A percentile compares a stretch with the other conserved stretches of the same genome.
Evolutionary conservation across 1,139 yeast genomes (phyloP).

Genomic region (Nakaseomyces uthaithaninus): DNA sequence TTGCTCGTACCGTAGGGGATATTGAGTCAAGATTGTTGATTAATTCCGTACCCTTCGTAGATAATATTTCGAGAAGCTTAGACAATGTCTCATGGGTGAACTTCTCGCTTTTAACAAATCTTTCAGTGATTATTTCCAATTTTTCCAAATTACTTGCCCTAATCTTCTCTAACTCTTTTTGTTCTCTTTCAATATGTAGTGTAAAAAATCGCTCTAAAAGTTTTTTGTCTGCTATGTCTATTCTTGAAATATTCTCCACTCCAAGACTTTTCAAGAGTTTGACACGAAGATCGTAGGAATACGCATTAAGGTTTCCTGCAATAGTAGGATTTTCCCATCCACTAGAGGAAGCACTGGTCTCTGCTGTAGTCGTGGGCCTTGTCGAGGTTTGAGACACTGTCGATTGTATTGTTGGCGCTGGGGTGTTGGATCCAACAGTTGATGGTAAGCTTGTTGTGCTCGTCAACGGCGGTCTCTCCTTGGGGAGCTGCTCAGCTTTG

Average conservation of each 20-base stretch:
- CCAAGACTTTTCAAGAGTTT: conserved; percentile 16
- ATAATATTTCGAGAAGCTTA: conserved; percentile 12
- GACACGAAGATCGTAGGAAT: conserved; percentile 6
- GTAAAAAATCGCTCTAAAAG: conserved; percentile 16
- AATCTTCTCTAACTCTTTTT: conserved; percentile 17
- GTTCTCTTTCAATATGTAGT: conserved; percentile 17
- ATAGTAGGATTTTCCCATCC: not conserved
- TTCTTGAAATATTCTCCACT: conserved; percentile 10
- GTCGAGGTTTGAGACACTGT: not conserved
- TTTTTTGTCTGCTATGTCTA: conserved; percentile 11
- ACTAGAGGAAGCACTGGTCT: conserved; percentile 8
- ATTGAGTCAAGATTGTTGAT: not conserved
- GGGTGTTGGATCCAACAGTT: not conserved
- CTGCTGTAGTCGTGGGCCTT: conserved; percentile 3
- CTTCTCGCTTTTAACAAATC: conserved; percentile 16
- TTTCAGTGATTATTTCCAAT: conserved; percentile 17
- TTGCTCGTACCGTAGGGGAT: conserved; percentile 8
- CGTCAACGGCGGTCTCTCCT: not conserved
- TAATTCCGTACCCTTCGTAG: conserved; percentile 6
- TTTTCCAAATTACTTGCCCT: conserved; percentile 17
- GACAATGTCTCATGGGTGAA: conserved; percentile 15
- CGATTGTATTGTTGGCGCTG: not conserved
- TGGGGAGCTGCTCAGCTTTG: not conserved
- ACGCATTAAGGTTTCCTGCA: conserved; percentile 6
- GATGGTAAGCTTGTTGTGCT: not conserved